These are phyloP conservation scores for Pholiota adiposa DNA, from an alignment of 1,284 basidiomycete genomes.

Conservation along the genomic window DNA sequence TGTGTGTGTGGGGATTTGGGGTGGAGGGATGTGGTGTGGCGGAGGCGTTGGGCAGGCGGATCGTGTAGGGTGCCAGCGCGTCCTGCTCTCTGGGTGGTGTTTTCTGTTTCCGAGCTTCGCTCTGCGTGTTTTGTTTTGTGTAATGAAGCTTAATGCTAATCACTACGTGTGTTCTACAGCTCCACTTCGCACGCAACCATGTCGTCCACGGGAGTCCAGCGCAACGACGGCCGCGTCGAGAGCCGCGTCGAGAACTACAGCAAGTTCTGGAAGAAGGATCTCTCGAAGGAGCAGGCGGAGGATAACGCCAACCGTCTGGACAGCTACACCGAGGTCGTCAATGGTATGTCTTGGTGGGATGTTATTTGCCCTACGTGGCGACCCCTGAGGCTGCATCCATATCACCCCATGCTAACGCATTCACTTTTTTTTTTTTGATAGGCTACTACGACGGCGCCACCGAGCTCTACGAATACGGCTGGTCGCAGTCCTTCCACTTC, in stretches of 20 bases:
- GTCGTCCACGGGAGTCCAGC: constrained; percentile 25
- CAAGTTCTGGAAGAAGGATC: constrained; percentile 93
- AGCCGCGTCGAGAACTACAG: constrained; percentile 91
- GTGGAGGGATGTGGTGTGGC: neutral
- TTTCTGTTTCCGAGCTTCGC: neutral
- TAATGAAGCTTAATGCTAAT: too few relatives aligned
- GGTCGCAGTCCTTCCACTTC: constrained; percentile 96
- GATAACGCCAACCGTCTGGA: constrained; percentile 81
- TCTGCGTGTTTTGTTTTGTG: too few relatives aligned
- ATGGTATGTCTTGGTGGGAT: constrained; percentile 57
- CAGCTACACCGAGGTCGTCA: constrained; percentile 93
- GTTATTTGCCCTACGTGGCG: neutral
- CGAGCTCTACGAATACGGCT: constrained; percentile 96
- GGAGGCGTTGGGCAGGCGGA: too few relatives aligned
- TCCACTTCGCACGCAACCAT: constrained; percentile 15
- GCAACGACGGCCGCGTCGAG: constrained; percentile 76
- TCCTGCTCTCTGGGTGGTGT: neutral
- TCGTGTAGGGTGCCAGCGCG: neutral
- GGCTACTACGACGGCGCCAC: constrained; percentile 98
- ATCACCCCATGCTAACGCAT: too few relatives aligned
- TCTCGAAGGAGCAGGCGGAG: constrained; percentile 67
- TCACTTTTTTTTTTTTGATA: constrained; percentile 32
- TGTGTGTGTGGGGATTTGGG: neutral
- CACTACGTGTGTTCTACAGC: neutral
- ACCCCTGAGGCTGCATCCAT: too few relatives aligned